A percentile compares a stretch with the other conserved stretches of the same genome.
phyloP scores from a whole-genome alignment of 352 stramenopile species.

The Phytopythium oedochilum region DNA sequence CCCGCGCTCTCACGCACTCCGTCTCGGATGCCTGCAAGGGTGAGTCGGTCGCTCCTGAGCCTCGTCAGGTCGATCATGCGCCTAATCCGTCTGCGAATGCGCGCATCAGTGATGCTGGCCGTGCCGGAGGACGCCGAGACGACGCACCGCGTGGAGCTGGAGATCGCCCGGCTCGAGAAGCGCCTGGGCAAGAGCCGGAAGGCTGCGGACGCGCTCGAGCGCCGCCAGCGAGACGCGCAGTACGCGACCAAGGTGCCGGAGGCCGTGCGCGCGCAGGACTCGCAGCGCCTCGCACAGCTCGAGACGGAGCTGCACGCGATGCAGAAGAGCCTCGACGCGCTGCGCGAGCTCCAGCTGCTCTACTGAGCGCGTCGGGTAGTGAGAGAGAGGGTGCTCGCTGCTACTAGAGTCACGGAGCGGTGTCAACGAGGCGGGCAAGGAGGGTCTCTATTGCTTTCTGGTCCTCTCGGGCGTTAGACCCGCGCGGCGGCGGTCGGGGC shows the following conservation, averaged over 20 bases:
- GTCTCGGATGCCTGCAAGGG: constrained; percentile 51
- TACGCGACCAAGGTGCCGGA: constrained; percentile 70
- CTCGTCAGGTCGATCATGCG: background rate
- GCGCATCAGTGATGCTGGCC: constrained; percentile 44
- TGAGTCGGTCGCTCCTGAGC: constrained; percentile 1
- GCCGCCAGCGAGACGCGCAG: constrained; percentile 34
- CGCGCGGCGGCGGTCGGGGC: background rate
- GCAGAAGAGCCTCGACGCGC: constrained; percentile 45
- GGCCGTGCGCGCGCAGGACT: constrained; percentile 52
- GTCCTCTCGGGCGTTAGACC: too few relatives aligned
- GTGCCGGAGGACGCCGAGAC: constrained; percentile 68
- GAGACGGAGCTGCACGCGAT: constrained; percentile 50
- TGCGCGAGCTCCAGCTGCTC: constrained; percentile 49
- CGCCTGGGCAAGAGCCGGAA: constrained; percentile 47
- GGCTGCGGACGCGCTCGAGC: constrained; percentile 34
- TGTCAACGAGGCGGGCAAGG: too few relatives aligned
- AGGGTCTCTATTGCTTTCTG: too few relatives aligned
- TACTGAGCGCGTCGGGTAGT: constrained; percentile 23
- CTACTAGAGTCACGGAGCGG: too few relatives aligned
- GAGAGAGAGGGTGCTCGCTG: background rate
- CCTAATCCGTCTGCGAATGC: background rate
- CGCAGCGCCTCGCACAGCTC: constrained; percentile 44
- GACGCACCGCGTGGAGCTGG: constrained; percentile 45
- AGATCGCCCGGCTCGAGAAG: constrained; percentile 67
- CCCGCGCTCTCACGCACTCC: constrained; percentile 40